Evolutionary conservation across 169 alveolate species (phyloP).

Genomic region (Plasmodium gonderi): DNA sequence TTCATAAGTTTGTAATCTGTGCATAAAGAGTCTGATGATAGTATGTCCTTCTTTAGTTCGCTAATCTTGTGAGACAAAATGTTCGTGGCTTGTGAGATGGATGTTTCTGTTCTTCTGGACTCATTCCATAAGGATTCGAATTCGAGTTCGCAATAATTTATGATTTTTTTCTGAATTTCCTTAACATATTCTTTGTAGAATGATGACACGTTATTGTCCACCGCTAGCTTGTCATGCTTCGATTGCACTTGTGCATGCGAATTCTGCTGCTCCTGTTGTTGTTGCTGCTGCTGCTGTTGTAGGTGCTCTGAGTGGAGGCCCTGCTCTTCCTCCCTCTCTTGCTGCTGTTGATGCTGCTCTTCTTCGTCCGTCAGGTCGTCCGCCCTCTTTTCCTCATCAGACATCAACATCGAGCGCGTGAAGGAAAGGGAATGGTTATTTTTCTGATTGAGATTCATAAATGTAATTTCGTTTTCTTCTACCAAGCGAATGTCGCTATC

Average conservation of each 20-base stretch:
- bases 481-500: slow-evolving; percentile 8
- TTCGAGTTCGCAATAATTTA: slow-evolving; percentile 79
- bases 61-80: slow-evolving; percentile 84
- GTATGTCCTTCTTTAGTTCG: slow-evolving; percentile 81
- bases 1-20: slow-evolving; percentile 73
- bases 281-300: slow-evolving; percentile 34
- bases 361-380: not conserved
- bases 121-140: slow-evolving; percentile 84
- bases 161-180: slow-evolving; percentile 81
- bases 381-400: not conserved
- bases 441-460: slow-evolving; percentile 20
- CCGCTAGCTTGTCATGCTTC: not conserved
- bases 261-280: slow-evolving; percentile 33
- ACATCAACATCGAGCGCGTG: not conserved
- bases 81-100: slow-evolving; percentile 87
- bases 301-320: not conserved
- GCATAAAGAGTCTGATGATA: slow-evolving; percentile 80
- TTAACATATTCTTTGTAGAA: slow-evolving; percentile 81
- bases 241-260: slow-evolving; percentile 26
- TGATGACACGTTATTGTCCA: slow-evolving; percentile 20
- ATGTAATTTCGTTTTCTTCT: slow-evolving; percentile 18
- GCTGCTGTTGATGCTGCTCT: not conserved
- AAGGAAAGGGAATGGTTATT: slow-evolving; percentile 23
- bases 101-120: slow-evolving; percentile 83
- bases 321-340: not conserved